phyloP scores from a whole-genome alignment of 306 rosid species.

The Gillenia trifoliata region DNA sequence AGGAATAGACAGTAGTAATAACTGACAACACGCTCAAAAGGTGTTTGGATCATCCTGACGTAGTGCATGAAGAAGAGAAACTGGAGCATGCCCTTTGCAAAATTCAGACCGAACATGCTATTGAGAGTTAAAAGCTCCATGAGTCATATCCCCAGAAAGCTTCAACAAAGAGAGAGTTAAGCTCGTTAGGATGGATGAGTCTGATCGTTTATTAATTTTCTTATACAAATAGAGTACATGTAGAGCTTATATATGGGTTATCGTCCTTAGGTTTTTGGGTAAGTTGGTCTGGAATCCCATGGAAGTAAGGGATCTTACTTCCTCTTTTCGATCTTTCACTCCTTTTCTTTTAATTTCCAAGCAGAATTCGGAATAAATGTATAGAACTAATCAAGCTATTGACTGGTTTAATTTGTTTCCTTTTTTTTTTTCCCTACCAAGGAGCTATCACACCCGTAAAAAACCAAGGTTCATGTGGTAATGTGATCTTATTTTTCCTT shows the following conservation, averaged over 20 bases:
- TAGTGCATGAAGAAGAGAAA: not conserved
- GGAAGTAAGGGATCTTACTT: not conserved
- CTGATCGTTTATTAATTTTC: too few relatives aligned
- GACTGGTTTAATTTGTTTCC: not conserved
- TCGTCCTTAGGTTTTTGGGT: not conserved
- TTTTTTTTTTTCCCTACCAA: too few relatives aligned
- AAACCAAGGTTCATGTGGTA: too few relatives aligned
- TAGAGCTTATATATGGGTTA: too few relatives aligned
- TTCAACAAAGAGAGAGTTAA: not conserved
- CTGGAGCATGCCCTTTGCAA: not conserved
- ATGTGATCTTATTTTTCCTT: too few relatives aligned
- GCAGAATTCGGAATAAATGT: not conserved
- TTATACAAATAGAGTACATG: too few relatives aligned
- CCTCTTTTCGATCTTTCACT: too few relatives aligned
- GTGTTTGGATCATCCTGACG: not conserved
- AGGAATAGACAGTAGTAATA: not conserved
- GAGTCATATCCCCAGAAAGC: not conserved
- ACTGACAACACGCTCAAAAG: not conserved
- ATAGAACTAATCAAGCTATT: not conserved
- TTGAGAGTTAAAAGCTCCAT: not conserved
- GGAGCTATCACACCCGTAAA: too few relatives aligned
- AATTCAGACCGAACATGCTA: not conserved
- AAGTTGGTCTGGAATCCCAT: not conserved
- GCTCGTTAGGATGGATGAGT: not conserved
- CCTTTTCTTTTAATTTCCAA: too few relatives aligned